These are phyloP conservation scores for Nymphaea thermarum DNA, from an alignment of 164 flowering plant genomes.

Conservation along the genomic window DNA sequence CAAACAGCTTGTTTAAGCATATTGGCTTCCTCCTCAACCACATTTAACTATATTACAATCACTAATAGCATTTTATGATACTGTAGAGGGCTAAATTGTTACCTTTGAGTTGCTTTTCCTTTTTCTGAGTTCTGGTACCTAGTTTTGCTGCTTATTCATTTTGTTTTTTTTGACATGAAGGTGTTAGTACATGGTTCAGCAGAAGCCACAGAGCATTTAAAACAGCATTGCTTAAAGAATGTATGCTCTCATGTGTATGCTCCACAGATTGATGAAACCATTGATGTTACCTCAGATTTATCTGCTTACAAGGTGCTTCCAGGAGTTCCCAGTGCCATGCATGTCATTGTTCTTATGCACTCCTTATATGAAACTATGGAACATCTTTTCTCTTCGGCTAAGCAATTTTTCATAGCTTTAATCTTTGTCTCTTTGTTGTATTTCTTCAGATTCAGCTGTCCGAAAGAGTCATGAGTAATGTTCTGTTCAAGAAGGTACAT, in stretches of 20 bases:
- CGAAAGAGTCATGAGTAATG: slow-evolving; percentile 90
- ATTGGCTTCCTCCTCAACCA: no score
- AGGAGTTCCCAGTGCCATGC: background rate
- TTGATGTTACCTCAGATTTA: slow-evolving; percentile 94
- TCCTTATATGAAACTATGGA: no score
- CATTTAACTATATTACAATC: no score
- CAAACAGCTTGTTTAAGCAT: no score
- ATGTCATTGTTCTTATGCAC: no score
- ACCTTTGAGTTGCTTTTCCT: no score
- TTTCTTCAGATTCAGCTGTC: slow-evolving; percentile 75
- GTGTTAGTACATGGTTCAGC: slow-evolving; percentile 98
- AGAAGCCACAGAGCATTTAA: slow-evolving; percentile 96
- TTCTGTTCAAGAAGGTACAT: slow-evolving; percentile 83
- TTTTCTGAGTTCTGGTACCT: no score
- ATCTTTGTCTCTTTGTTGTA: background rate
- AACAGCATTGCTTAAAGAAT: slow-evolving; percentile 77
- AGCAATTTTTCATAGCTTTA: background rate
- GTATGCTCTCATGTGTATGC: slow-evolving; percentile 93
- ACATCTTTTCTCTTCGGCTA: no score
- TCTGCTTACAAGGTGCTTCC: slow-evolving; percentile 88
- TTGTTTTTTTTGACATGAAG: slow-evolving; percentile 16
- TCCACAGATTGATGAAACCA: slow-evolving; percentile 84
- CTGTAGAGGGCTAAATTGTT: no score
- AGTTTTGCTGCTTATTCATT: background rate
- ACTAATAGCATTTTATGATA: no score